phyloP scores from a whole-genome alignment of 2,329 filamentous ascomycete species.

The Epichloe gansuensis region DNA sequence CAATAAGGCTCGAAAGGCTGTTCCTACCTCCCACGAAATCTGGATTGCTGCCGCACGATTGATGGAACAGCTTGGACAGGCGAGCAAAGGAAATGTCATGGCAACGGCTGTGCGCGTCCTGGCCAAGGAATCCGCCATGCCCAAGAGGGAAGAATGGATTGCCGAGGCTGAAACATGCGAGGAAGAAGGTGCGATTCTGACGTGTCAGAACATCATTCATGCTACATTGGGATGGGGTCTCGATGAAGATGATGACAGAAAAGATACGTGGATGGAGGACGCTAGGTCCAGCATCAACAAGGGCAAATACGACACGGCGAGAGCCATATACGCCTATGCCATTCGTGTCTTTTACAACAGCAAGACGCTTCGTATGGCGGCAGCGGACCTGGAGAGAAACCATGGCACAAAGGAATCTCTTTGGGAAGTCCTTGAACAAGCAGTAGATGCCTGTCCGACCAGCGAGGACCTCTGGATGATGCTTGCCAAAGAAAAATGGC shows the following conservation, averaged over 20 bases:
- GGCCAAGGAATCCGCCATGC: constrained; percentile 86
- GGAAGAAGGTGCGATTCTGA: constrained; percentile 75
- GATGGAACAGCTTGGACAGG: constrained; percentile 76
- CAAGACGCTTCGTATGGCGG: constrained; percentile 79
- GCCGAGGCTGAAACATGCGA: constrained; percentile 89
- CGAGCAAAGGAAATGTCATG: constrained; percentile 79
- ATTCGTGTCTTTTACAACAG: constrained; percentile 82
- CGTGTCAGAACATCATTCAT: constrained; percentile 78
- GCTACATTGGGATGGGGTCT: constrained; percentile 88
- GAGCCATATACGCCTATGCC: constrained; percentile 87
- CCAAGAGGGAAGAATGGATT: constrained; percentile 96
- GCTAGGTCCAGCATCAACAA: constrained; percentile 70
- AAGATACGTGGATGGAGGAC: constrained; percentile 93
- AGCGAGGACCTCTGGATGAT: constrained; percentile 92
- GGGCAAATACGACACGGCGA: constrained; percentile 77
- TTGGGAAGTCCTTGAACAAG: constrained; percentile 79
- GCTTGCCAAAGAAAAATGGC: constrained; percentile 89
- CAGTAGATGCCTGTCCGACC: constrained; percentile 83
- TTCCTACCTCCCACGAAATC: constrained; percentile 86
- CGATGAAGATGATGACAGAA: constrained; percentile 92
- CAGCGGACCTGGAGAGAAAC: constrained; percentile 80
- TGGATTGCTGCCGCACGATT: constrained; percentile 91
- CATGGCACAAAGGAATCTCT: constrained; percentile 76
- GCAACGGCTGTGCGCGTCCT: constrained; percentile 83
- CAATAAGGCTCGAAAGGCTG: constrained; percentile 86